Conservation (phyloP, 2,329 filamentous ascomycete genomes). For the Huntiella bhutanensis region DNA sequence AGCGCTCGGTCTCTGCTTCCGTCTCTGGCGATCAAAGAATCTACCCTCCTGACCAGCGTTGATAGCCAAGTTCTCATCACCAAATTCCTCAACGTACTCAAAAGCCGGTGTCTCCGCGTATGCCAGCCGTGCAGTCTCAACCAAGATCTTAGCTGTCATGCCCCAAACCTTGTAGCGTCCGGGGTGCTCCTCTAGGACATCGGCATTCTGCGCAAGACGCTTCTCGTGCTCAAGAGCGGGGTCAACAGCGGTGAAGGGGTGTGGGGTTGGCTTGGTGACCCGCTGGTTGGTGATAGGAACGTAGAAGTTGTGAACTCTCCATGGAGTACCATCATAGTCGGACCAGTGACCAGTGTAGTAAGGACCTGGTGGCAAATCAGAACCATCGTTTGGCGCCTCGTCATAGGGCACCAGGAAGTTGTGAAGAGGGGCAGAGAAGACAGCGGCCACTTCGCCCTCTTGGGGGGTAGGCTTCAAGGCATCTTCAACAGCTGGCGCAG, state of each 20-base stretch:
- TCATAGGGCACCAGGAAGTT: conserved; percentile 54
- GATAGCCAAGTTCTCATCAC: conserved; percentile 33
- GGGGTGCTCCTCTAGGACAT: conserved; percentile 20
- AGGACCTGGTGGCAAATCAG: conserved; percentile 29
- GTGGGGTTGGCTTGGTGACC: conserved; percentile 38
- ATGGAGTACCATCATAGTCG: conserved; percentile 57
- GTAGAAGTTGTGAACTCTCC: conserved; percentile 82
- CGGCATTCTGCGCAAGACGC: conserved; percentile 3
- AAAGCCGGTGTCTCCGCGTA: conserved; percentile 73
- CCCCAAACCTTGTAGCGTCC: conserved; percentile 73
- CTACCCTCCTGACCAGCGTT: conserved; percentile 25
- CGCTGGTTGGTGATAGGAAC: conserved; percentile 58
- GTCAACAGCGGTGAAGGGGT: conserved; percentile 14
- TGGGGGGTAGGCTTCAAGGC: conserved; percentile 64
- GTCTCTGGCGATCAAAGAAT: conserved; percentile 19
- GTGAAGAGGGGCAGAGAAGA: conserved; percentile 77
- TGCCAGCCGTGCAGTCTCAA: conserved; percentile 71
- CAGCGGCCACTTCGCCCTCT: conserved; percentile 77
- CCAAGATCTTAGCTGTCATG: conserved; percentile 80
- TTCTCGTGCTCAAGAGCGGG: conserved; percentile 23
- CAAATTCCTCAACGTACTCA: conserved; percentile 40
- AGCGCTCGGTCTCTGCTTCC: not conserved
- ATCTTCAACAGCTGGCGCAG: conserved; percentile 21
- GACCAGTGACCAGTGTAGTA: conserved; percentile 84
- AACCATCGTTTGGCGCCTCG: conserved; percentile 18